Conservation (phyloP, 805 yeast species). For the Cyberlindnera euphorbiiphila region DNA sequence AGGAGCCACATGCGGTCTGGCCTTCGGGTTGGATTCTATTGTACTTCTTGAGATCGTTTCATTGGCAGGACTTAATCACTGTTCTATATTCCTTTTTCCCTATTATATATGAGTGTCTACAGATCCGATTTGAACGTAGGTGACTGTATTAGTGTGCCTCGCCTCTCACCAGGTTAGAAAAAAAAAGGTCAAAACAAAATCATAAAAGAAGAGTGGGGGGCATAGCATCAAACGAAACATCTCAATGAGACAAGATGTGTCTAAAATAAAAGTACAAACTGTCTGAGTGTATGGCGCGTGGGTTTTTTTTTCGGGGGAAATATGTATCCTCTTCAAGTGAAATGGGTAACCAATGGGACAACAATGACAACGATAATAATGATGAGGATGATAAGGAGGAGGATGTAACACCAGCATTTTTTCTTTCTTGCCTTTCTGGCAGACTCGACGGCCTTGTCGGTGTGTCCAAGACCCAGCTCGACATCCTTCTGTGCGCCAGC, state of each 20-base stretch:
- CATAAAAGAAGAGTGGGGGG: no score
- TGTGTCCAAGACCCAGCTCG: conserved; percentile 92
- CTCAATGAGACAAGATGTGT: no score
- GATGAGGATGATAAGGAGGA: conserved; percentile 53
- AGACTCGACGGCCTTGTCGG: conserved; percentile 80
- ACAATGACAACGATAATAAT: conserved; percentile 68
- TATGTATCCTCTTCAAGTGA: conserved; percentile 13
- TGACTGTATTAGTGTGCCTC: no score
- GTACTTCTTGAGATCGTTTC: conserved; percentile 3
- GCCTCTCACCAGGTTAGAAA: no score
- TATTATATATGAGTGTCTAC: no score
- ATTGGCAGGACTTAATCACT: conserved; percentile 27
- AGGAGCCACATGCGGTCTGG: background rate
- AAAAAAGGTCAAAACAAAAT: no score
- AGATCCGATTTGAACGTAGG: no score
- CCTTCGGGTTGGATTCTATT: background rate
- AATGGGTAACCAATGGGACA: conserved; percentile 31
- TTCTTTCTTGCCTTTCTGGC: conserved; percentile 90
- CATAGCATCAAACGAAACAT: no score
- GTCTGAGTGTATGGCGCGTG: no score
- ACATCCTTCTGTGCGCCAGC: conserved; percentile 82
- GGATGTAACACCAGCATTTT: conserved; percentile 80
- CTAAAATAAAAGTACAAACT: conserved; percentile 2
- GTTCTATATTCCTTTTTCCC: conserved; percentile 22
- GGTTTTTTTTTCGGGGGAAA: no score